phyloP scores from a whole-genome alignment of 1,139 yeast species.

The Saccharomycopsis hybrid region DNA sequence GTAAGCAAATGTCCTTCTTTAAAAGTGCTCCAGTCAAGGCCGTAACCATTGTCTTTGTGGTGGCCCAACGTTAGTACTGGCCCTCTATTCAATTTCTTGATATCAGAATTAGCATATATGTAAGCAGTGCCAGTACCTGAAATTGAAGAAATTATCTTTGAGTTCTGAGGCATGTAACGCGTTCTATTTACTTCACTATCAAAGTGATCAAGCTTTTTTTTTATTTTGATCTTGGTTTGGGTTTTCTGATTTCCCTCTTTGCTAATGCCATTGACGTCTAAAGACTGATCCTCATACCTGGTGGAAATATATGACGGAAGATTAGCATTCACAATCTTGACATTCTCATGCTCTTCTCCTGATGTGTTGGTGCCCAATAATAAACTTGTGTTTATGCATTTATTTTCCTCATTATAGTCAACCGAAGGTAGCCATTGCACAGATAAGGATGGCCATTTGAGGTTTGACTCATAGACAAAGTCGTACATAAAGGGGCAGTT shows the following conservation, averaged over 20 bases:
- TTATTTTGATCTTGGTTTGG: slow-evolving; percentile 25
- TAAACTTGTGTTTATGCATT: slow-evolving; percentile 33
- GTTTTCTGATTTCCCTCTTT: slow-evolving; percentile 27
- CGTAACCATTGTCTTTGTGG: slow-evolving; percentile 66
- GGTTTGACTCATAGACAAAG: slow-evolving; percentile 70
- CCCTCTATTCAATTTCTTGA: slow-evolving; percentile 29
- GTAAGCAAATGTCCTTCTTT: slow-evolving; percentile 46
- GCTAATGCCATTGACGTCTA: slow-evolving; percentile 24
- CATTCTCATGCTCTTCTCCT: slow-evolving; percentile 68
- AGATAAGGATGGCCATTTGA: slow-evolving; percentile 77
- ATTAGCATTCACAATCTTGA: slow-evolving; percentile 55
- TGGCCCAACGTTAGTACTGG: slow-evolving; percentile 34
- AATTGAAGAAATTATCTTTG: slow-evolving; percentile 65
- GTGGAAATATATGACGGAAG: slow-evolving; percentile 9
- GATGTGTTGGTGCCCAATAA: slow-evolving; percentile 88
- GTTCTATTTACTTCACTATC: slow-evolving; percentile 72
- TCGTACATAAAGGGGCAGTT: slow-evolving; percentile 81
- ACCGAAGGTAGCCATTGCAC: slow-evolving; percentile 68
- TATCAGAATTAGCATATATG: slow-evolving; percentile 41
- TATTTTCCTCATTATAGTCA: slow-evolving; percentile 16
- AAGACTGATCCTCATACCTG: slow-evolving; percentile 6
- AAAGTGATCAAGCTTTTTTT: slow-evolving; percentile 43
- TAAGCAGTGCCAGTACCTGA: slow-evolving; percentile 70
- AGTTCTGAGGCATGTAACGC: slow-evolving; percentile 70
- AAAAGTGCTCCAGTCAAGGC: slow-evolving; percentile 56